Evolutionary conservation across 352 stramenopile species (phyloP).

Genomic region (Globisporangium radiosum): DNA sequence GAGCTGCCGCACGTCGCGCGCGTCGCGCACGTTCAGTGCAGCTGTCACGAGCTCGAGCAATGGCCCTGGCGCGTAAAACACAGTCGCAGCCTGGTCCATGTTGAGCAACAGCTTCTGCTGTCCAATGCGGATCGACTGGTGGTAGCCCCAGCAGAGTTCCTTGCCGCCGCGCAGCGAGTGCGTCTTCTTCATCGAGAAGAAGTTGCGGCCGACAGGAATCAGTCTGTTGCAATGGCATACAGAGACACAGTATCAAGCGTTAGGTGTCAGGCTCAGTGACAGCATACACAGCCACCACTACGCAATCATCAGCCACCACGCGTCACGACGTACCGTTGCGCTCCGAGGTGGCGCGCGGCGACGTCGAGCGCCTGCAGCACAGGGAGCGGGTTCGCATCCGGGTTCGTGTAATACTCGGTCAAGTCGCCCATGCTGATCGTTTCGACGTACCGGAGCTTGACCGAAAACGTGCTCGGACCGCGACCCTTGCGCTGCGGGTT

Average conservation of each 20-base stretch:
- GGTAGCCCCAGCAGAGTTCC: conserved; percentile 68
- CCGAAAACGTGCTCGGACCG: conserved; percentile 48
- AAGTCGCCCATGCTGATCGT: conserved; percentile 41
- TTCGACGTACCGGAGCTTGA: conserved; percentile 66
- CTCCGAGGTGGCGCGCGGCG: conserved; percentile 47
- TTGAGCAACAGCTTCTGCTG: conserved; percentile 62
- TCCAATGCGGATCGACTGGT: conserved; percentile 53
- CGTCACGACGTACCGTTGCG: conserved; percentile 19
- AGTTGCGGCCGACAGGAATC: conserved; percentile 59
- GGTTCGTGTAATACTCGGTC: conserved; percentile 42
- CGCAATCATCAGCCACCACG: background rate
- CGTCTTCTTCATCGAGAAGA: conserved; percentile 65
- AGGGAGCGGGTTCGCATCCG: conserved; percentile 51
- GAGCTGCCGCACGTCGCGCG: conserved; percentile 31
- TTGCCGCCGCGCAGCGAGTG: conserved; percentile 50
- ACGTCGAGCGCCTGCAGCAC: conserved; percentile 70
- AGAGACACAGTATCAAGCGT: background rate
- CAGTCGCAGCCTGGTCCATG: conserved; percentile 61
- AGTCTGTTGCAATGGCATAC: conserved; percentile 16
- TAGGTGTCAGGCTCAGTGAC: background rate
- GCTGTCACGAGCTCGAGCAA: conserved; percentile 45
- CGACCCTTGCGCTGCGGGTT: conserved; percentile 21
- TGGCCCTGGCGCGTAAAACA: conserved; percentile 54
- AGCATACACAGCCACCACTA: background rate
- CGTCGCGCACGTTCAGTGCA: conserved; percentile 24